phyloP scores from a whole-genome alignment of 495 filamentous ascomycete genomes.

The Endocarpon pusillum region DNA sequence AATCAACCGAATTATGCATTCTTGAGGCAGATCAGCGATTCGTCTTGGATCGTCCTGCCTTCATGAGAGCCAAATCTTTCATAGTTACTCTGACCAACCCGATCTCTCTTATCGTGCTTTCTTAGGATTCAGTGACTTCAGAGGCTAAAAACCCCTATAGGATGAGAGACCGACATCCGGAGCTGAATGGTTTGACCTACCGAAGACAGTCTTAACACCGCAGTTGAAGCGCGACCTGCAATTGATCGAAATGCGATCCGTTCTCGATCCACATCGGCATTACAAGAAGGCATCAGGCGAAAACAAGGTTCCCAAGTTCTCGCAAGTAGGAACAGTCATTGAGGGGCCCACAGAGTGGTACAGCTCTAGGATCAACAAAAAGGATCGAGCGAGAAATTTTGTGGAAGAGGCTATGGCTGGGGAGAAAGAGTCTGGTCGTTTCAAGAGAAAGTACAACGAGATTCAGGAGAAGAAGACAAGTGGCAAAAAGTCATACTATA shows the following conservation, averaged over 20 bases:
- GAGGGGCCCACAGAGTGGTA: constrained; percentile 81
- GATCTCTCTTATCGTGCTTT: constrained; percentile 2
- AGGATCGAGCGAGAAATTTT: constrained; percentile 75
- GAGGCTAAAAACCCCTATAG: constrained; percentile 19
- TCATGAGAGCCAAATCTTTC: constrained; percentile 58
- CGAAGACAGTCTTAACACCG: constrained; percentile 63
- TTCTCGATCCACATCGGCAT: constrained; percentile 74
- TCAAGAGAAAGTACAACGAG: constrained; percentile 54
- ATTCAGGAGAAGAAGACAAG: constrained; percentile 50
- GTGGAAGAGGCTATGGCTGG: constrained; percentile 69
- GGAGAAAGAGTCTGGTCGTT: constrained; percentile 40
- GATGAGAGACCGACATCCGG: constrained; percentile 44
- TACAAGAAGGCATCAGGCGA: constrained; percentile 74
- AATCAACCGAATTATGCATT: constrained; percentile 33
- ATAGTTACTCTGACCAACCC: constrained; percentile 97
- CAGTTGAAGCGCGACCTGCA: constrained; percentile 78
- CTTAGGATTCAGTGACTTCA: constrained; percentile 2
- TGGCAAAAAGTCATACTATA: constrained; percentile 59
- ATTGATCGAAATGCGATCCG: constrained; percentile 70
- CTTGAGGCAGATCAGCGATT: constrained; percentile 48
- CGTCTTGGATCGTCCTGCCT: constrained; percentile 64
- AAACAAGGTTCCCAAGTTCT: constrained; percentile 54
- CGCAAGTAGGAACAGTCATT: constrained; percentile 75
- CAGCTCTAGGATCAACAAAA: constrained; percentile 60
- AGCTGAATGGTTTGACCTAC: constrained; percentile 66